Conservation (phyloP, 2,329 filamentous ascomycete species). For the Fusarium siculi region DNA sequence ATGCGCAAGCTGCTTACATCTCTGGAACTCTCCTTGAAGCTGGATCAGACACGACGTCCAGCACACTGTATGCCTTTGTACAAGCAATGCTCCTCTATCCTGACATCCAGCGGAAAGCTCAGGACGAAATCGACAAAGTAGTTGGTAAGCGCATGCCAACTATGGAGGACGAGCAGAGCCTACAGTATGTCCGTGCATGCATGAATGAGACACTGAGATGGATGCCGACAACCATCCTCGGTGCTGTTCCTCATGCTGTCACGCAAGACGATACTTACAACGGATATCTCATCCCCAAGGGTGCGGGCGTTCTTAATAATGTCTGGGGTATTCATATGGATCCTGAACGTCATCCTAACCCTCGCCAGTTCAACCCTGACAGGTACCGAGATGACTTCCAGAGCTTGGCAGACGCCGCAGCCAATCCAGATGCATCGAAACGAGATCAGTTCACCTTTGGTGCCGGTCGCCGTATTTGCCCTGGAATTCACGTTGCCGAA, state of each 20-base stretch:
- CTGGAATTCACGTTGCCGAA: conserved; percentile 31
- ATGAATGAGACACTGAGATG: conserved; percentile 50
- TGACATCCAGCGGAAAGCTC: conserved; percentile 55
- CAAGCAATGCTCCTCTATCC: conserved; percentile 59
- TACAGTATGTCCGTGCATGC: conserved; percentile 55
- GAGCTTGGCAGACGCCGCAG: conserved; percentile 19
- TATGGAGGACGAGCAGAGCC: conserved; percentile 54
- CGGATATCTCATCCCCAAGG: conserved; percentile 45
- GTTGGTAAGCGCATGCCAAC: conserved; percentile 55
- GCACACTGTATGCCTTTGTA: conserved; percentile 49
- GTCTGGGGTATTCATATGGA: conserved; percentile 66
- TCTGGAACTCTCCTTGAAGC: conserved; percentile 41
- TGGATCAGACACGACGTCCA: conserved; percentile 47
- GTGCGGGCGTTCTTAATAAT: conserved; percentile 37
- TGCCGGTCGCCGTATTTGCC: conserved; percentile 27
- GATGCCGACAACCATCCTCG: conserved; percentile 44
- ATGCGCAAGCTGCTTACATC: conserved; percentile 18
- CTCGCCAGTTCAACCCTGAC: conserved; percentile 48
- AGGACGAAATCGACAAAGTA: conserved; percentile 56
- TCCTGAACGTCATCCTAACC: conserved; percentile 68
- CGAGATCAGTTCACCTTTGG: conserved; percentile 32
- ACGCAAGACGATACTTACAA: conserved; percentile 42
- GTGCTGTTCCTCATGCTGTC: conserved; percentile 52
- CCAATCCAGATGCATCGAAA: conserved; percentile 6
- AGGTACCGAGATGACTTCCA: conserved; percentile 37